Evolutionary conservation across 2,329 filamentous ascomycete genomes (phyloP).

Genomic region (Helminthosporium solani): DNA sequence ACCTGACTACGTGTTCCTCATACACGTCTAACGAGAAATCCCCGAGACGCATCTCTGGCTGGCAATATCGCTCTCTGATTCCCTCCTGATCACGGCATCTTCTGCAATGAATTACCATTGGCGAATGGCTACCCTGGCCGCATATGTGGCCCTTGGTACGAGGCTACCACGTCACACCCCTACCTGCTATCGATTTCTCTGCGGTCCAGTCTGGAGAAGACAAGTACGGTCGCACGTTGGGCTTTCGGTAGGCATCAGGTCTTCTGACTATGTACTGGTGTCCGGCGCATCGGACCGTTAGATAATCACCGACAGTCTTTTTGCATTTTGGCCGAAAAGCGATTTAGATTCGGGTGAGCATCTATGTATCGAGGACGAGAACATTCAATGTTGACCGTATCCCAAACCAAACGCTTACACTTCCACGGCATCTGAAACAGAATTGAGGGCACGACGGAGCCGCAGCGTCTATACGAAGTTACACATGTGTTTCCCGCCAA

Average conservation of each 20-base stretch:
- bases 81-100: not conserved
- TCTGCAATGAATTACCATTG: constrained; percentile 16
- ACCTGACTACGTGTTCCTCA: not conserved
- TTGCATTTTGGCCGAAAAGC: not conserved
- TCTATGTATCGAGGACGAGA: no score
- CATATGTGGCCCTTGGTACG: constrained; percentile 25
- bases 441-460: not conserved
- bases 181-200: constrained; percentile 9
- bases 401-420: no score
- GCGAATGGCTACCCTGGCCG: constrained; percentile 16
- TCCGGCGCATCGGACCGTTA: constrained; percentile 22
- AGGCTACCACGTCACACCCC: constrained; percentile 38
- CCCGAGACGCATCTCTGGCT: not conserved
- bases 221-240: constrained; percentile 17
- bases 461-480: not conserved
- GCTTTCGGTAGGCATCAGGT: constrained; percentile 10
- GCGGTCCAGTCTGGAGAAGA: constrained; percentile 18
- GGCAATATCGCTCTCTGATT: constrained; percentile 4
- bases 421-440: not conserved
- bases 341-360: no score
- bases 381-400: no score
- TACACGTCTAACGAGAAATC: not conserved
- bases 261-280: constrained; percentile 16
- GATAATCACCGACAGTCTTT: constrained; percentile 9
- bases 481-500: not conserved